phyloP scores from a whole-genome alignment of 1,284 basidiomycete genomes.

The Cryptococcus sp. region DNA sequence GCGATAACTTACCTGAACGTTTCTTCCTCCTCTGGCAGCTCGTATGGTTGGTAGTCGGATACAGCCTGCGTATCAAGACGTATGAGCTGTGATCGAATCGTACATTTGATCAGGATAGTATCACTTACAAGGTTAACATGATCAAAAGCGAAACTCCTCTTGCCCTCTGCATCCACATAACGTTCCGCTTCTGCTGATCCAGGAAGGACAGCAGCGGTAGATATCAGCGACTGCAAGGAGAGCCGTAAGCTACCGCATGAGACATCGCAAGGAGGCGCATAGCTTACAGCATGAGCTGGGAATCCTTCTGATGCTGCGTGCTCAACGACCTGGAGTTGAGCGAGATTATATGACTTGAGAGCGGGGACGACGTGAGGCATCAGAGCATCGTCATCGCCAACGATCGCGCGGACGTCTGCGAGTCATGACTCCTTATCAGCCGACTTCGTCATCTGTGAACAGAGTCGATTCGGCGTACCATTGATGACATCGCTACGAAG shows the following conservation, averaged over 20 bases:
- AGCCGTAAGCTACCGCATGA: neutral
- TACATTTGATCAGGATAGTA: slow-evolving; percentile 2
- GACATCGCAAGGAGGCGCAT: slow-evolving; percentile 3
- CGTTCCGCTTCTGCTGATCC: slow-evolving; percentile 55
- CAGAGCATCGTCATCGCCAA: slow-evolving; percentile 77
- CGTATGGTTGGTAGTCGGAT: slow-evolving; percentile 66
- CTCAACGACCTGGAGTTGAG: slow-evolving; percentile 81
- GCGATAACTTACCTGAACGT: slow-evolving; percentile 65
- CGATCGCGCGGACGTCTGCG: slow-evolving; percentile 81
- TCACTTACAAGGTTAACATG: slow-evolving; percentile 71
- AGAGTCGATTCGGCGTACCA: slow-evolving; percentile 56
- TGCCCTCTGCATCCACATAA: slow-evolving; percentile 77
- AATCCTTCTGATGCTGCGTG: slow-evolving; percentile 35
- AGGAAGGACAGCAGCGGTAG: slow-evolving; percentile 38
- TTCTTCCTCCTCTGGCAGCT: slow-evolving; percentile 68
- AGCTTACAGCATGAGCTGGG: slow-evolving; percentile 32
- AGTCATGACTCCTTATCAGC: slow-evolving; percentile 1
- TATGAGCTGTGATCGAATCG: slow-evolving; percentile 2
- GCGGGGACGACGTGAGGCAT: slow-evolving; percentile 75
- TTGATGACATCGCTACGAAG: slow-evolving; percentile 72
- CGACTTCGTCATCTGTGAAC: neutral
- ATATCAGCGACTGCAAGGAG: slow-evolving; percentile 36
- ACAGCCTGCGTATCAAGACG: slow-evolving; percentile 63
- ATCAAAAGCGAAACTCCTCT: slow-evolving; percentile 76
- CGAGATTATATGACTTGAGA: slow-evolving; percentile 76